phyloP scores from a whole-genome alignment of 1,284 basidiomycete genomes.

The Pascua guehoae region DNA sequence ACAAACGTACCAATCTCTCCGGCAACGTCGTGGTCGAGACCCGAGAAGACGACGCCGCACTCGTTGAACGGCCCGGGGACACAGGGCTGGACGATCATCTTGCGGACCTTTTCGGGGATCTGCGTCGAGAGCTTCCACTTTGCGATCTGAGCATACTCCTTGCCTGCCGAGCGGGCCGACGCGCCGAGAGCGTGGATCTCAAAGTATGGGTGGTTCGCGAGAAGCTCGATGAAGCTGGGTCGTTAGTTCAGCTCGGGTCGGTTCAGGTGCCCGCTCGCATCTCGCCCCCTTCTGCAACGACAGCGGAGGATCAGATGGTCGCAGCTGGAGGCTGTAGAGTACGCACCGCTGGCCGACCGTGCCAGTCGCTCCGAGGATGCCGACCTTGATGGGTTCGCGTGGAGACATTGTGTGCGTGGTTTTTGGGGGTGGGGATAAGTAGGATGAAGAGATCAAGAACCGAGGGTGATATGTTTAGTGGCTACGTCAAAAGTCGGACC shows the following conservation, averaged over 20 bases:
- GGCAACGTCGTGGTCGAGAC: conserved; percentile 89
- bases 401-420: conserved; percentile 23
- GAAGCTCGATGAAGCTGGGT: conserved; percentile 73
- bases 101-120: conserved; percentile 66
- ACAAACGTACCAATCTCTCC: conserved; percentile 79
- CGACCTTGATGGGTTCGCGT: conserved; percentile 66
- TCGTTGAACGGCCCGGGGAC: conserved; percentile 70
- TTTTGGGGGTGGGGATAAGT: neutral
- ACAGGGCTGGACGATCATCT: conserved; percentile 76
- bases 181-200: conserved; percentile 82
- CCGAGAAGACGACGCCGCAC: conserved; percentile 89
- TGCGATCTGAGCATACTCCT: conserved; percentile 70
- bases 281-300: neutral
- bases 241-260: neutral
- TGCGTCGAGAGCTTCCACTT: conserved; percentile 87
- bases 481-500: no score
- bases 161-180: conserved; percentile 81
- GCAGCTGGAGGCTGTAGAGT: no score
- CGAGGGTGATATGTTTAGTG: neutral
- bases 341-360: conserved; percentile 79
- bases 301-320: neutral
- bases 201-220: conserved; percentile 88
- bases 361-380: conserved; percentile 92
- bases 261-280: neutral
- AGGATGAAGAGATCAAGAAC: neutral